Evolutionary conservation across 2,329 filamentous ascomycete species (phyloP).

Genomic region (Juglanconis sp.): DNA sequence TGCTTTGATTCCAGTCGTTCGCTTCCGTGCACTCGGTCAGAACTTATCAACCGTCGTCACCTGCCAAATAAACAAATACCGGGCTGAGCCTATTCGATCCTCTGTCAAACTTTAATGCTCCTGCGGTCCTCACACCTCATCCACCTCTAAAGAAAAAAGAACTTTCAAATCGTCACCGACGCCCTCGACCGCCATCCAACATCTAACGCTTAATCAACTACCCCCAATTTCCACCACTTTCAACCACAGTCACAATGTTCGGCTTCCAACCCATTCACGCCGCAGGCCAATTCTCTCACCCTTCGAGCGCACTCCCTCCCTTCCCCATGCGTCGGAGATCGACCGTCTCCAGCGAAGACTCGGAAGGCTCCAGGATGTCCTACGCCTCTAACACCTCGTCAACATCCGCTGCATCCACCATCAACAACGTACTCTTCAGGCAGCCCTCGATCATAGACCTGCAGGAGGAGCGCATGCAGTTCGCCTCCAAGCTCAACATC

Average conservation of each 20-base stretch:
- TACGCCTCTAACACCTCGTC: constrained; percentile 43
- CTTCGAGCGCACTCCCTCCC: constrained; percentile 5
- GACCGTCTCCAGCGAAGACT: constrained; percentile 40
- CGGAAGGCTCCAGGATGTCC: constrained; percentile 36
- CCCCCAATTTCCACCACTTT: constrained; percentile 4
- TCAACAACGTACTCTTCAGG: constrained; percentile 58
- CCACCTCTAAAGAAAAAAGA: background rate
- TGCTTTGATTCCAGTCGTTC: constrained; percentile 15
- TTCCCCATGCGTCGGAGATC: constrained; percentile 50
- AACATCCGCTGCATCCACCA: constrained; percentile 43
- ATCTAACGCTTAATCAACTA: background rate
- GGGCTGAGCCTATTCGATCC: constrained; percentile 20
- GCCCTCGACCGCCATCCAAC: background rate
- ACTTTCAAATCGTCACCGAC: background rate
- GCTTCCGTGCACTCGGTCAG: constrained; percentile 6
- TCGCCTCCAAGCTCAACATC: constrained; percentile 51
- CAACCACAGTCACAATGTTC: constrained; percentile 37
- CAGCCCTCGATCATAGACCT: constrained; percentile 56
- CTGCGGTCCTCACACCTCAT: background rate
- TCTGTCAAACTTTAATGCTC: constrained; percentile 2
- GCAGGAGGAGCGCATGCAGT: constrained; percentile 54
- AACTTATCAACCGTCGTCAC: background rate
- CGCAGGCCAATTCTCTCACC: constrained; percentile 43
- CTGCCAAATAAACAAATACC: constrained; percentile 8
- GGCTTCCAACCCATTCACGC: constrained; percentile 48